Evolutionary conservation across 306 rosid genomes (phyloP), one percentile per base, ranked within the genome.

Genomic region (Gleditsia sinensis): DNA sequence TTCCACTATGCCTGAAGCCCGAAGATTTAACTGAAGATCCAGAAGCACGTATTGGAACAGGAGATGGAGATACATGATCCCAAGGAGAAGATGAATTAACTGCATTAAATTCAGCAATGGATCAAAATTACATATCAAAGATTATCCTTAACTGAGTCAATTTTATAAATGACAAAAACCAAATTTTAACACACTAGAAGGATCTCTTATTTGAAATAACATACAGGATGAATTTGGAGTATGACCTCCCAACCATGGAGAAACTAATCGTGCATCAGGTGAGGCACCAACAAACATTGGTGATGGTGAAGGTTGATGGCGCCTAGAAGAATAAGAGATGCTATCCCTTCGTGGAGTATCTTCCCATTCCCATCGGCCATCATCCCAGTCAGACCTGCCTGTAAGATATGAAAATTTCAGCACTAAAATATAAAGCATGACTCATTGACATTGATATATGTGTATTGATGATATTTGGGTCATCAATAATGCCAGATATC

Each of bases 331-430:
- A 79, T 75, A 81, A 57, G 94, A 81, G 74, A 76, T 77, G 61
- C 82, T 72, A 50, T 94, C 96, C 77, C 89, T 85, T 7, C 92
- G 85, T 63, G 98, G 97, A 57, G 97, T 80, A 54, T 91, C 98
- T 64, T 87, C 93, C 98, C 98, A 94, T 85, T 94, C 98, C 98
- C 97, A 94, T 63, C 86, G 84, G 42, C 96, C 96, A 68, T 87
- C 89, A 74, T 90, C 98, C 98, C 98, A 94, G 78, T 94, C 97
- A 76, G 93, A 94, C 79, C 95, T 87, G 53, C 93, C 98, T 94
- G 83, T 59, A 78, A 67, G 33, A 75, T 60, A 28, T 49, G 39
- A 68, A 51, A 32, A 30, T 20, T 32, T 64, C 49, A 55, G 48
- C 66, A 67, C 39, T 70, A 43, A 50, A 80, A 40, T 48, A 76